phyloP scores from a whole-genome alignment of 2,329 filamentous ascomycete genomes.

The Scedosporium aurantiacum region DNA sequence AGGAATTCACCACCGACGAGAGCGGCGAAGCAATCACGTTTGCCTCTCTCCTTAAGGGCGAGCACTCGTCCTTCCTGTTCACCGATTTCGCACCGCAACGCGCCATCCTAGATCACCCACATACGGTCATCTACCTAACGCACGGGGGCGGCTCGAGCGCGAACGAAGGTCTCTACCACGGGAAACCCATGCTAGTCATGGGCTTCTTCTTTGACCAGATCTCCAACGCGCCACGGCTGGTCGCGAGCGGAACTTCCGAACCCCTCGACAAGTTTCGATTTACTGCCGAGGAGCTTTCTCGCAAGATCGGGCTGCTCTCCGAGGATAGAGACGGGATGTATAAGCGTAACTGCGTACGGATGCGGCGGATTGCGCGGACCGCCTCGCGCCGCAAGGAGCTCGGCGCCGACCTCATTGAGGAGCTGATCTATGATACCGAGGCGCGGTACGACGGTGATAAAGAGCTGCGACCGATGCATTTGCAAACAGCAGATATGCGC shows the following conservation, averaged over 20 bases:
- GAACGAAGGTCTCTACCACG: constrained; percentile 16
- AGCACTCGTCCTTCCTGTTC: not conserved
- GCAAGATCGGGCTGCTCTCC: not conserved
- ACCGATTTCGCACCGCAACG: not conserved
- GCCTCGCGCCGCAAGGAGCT: not conserved
- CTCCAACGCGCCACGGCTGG: constrained; percentile 12
- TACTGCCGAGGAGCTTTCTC: not conserved
- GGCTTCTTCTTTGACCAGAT: constrained; percentile 31
- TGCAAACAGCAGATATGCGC: constrained; percentile 30
- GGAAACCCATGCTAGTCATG: constrained; percentile 23
- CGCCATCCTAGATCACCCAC: not conserved
- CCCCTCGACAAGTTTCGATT: not conserved
- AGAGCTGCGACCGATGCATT: constrained; percentile 25
- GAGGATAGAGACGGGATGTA: not conserved
- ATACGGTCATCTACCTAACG: not conserved
- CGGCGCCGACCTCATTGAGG: not conserved
- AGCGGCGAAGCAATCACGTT: no score
- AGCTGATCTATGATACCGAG: constrained; percentile 13
- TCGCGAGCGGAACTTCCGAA: not conserved
- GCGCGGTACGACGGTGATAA: constrained; percentile 5
- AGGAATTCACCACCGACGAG: not conserved
- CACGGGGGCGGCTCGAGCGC: constrained; percentile 15
- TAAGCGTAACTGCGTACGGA: not conserved
- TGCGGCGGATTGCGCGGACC: not conserved
- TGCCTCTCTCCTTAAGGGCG: not conserved